Evolutionary conservation across 1,139 yeast species (phyloP).

Genomic region (Eremothecium gossypii): DNA sequence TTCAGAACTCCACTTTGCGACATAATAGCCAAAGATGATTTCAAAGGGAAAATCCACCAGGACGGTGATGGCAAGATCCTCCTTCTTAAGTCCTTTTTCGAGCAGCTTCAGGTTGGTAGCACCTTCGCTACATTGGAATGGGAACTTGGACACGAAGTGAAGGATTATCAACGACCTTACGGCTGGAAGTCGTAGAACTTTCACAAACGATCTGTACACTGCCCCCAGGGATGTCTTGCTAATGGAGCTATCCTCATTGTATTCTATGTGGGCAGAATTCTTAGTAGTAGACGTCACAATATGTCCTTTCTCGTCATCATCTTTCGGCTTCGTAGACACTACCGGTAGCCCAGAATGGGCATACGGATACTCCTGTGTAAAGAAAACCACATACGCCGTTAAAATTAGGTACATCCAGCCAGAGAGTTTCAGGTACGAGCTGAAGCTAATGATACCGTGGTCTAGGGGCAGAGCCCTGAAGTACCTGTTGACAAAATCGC

Average conservation of each 20-base stretch:
- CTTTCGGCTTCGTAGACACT: constrained; percentile 24
- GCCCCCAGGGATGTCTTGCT: constrained; percentile 29
- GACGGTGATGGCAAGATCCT: constrained; percentile 87
- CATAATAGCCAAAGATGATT: constrained; percentile 87
- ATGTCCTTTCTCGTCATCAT: constrained; percentile 21
- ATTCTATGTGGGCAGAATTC: constrained; percentile 6
- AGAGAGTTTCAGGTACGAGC: constrained; percentile 69
- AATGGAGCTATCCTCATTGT: constrained; percentile 21
- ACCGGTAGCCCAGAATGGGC: constrained; percentile 19
- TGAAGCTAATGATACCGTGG: constrained; percentile 60
- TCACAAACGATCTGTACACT: constrained; percentile 70
- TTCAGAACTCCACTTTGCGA: constrained; percentile 75
- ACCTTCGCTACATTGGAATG: constrained; percentile 92
- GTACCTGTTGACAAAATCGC: constrained; percentile 85
- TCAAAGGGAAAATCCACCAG: constrained; percentile 94
- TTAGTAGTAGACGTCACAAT: background rate
- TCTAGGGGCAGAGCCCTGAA: constrained; percentile 52
- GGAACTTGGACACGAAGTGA: constrained; percentile 75
- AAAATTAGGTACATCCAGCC: constrained; percentile 64
- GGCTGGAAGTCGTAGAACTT: constrained; percentile 65
- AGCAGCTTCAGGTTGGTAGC: constrained; percentile 85
- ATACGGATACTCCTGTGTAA: constrained; percentile 61
- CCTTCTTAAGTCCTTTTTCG: constrained; percentile 91
- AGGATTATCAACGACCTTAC: constrained; percentile 67
- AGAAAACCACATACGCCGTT: constrained; percentile 49